A percentile compares a stretch with the other conserved stretches of the same genome.
These are phyloP conservation scores for Leishmania turanica DNA, from an alignment of 208 protist species.

Conservation along the genomic window DNA sequence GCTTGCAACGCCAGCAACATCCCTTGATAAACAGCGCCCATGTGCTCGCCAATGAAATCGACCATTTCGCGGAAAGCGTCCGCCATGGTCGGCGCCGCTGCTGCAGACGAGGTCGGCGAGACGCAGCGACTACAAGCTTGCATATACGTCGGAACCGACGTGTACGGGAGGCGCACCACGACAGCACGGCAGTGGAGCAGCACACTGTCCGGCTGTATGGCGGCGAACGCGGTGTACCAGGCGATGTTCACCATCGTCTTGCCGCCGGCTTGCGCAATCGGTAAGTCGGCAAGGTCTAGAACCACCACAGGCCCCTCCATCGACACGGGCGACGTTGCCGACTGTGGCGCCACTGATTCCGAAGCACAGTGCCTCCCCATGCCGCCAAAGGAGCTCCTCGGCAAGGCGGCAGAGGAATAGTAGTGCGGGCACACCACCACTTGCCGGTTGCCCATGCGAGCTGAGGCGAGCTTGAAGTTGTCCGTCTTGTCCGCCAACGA, in stretches of 20 bases:
- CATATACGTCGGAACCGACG: conserved; percentile 28
- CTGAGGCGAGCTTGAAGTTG: conserved; percentile 39
- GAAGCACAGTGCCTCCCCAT: background rate
- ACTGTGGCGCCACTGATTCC: background rate
- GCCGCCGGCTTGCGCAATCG: conserved; percentile 23
- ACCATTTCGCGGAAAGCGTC: conserved; percentile 35
- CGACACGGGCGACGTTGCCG: background rate
- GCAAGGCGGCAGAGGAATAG: conserved; percentile 30
- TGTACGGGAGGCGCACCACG: conserved; percentile 71
- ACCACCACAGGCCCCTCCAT: conserved; percentile 39
- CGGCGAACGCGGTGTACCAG: conserved; percentile 64
- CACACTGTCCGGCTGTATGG: conserved; percentile 41
- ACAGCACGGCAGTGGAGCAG: conserved; percentile 36
- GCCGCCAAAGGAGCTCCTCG: conserved; percentile 1
- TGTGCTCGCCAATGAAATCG: conserved; percentile 71
- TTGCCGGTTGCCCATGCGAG: conserved; percentile 27
- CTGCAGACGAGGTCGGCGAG: background rate
- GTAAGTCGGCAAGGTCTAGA: conserved; percentile 55
- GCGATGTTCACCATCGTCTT: conserved; percentile 44
- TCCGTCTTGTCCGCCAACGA: conserved; percentile 7
- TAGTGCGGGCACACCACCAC: conserved; percentile 72
- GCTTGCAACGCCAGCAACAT: conserved; percentile 18
- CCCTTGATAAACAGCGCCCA: conserved; percentile 33
- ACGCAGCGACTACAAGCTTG: background rate
- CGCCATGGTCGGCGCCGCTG: conserved; percentile 16